Evolutionary conservation across 2,329 filamentous ascomycete genomes (phyloP).

Genomic region (Leptographium lundbergii): DNA sequence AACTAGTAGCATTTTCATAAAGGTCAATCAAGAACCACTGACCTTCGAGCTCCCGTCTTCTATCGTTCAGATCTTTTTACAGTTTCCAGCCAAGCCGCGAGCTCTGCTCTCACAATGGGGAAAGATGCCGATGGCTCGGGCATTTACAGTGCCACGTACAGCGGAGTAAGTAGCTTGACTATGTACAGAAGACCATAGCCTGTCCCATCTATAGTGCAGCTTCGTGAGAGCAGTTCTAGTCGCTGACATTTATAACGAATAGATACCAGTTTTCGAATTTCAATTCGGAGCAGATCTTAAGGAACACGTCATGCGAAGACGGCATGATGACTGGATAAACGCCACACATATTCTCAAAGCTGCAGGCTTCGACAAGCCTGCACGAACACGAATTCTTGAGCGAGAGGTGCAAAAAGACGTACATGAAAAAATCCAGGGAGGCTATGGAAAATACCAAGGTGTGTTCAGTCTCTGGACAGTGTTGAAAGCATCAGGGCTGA

Average conservation of each 20-base stretch:
- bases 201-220: neutral
- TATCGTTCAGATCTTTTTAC: neutral
- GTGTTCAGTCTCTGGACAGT: neutral
- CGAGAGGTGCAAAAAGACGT: constrained; percentile 92
- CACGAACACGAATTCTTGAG: constrained; percentile 86
- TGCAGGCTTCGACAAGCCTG: constrained; percentile 93
- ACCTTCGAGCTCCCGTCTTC: neutral
- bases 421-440: constrained; percentile 96
- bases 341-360: constrained; percentile 98
- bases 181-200: neutral
- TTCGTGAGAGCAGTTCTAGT: constrained; percentile 3
- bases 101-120: constrained; percentile 28
- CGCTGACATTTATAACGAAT: constrained; percentile 8
- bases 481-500: neutral
- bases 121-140: constrained; percentile 30
- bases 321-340: constrained; percentile 95
- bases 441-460: constrained; percentile 98
- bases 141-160: constrained; percentile 58
- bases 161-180: constrained; percentile 39
- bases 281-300: constrained; percentile 68
- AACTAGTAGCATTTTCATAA: neutral
- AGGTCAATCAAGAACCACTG: neutral
- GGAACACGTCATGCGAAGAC: constrained; percentile 89
- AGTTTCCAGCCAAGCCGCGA: neutral
- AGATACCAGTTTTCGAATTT: constrained; percentile 93